Evolutionary conservation across 768 basidiomycete species (phyloP), one percentile per base, ranked within the genome.

Genomic region (Bullera alba): DNA sequence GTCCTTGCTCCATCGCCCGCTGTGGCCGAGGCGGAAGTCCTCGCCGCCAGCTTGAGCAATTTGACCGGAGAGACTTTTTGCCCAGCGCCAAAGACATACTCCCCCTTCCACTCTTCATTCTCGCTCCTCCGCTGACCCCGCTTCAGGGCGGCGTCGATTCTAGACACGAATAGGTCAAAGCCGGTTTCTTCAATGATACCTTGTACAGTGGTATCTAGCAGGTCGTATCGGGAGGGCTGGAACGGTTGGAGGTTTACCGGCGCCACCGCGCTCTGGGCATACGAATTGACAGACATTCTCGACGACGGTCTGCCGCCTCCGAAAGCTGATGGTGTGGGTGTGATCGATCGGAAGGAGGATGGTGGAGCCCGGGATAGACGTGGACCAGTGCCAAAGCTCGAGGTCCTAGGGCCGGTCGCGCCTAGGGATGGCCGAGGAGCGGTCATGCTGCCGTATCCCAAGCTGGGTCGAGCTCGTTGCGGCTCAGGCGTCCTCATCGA

Each of bases 81-180:
- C 4, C 60, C 60, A n/a, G 55, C 56, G 0, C 63, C 63, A 50
- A 68, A 68, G 5, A 68, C 49, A 39, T 43, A 68, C 48, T 63
- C 61, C 0, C 66, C 66, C 41, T 68, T 68, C 63, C 66, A 68
- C 42, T 68, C 66, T 23, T 63, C 58, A n/a, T 53, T 42, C n/a
- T 68, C 63, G 19, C 29, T 47, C 41, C 46, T 48, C 29, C 63
- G 35, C 42, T 65, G 63, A 39, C 60, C 61, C 21, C 47, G 39
- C 22, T 60, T 57, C 42, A 68, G 7, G 1, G 63, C 22, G 28
- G 32, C 36, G 50, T 68, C 66, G 14, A 65, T n/a, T 14, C 66
- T 28, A 14, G 52, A 42, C 8, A 63, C 61, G 36, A 65, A 63
- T 2, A 59, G 42, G 17, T 51, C 46, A 36, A 57, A 65, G 12